Conservation (phyloP, 345 rosid genomes). For the Citrus inodora region DNA sequence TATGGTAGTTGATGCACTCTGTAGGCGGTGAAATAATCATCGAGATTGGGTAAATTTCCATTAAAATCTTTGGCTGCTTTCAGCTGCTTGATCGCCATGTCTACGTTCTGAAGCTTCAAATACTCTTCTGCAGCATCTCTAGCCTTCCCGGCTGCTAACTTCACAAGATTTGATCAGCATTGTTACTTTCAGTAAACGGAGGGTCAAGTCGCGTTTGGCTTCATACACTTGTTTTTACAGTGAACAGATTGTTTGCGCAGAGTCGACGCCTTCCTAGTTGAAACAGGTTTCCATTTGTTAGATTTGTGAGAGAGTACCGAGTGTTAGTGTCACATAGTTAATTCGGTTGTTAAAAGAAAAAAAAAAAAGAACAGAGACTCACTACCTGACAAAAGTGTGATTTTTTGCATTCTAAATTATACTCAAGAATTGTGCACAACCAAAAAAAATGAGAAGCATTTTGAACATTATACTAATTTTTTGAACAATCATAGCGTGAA, state of each 20-base stretch:
- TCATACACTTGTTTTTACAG: background rate
- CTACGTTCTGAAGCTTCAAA: background rate
- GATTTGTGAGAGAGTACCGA: background rate
- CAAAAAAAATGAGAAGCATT: no score
- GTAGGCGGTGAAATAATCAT: background rate
- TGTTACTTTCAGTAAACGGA: background rate
- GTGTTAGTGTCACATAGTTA: no score
- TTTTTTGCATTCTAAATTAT: no score
- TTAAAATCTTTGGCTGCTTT: background rate
- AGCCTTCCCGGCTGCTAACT: background rate
- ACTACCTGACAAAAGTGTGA: no score
- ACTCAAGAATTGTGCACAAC: no score
- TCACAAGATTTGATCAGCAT: background rate
- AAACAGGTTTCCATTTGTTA: background rate
- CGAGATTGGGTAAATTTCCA: background rate
- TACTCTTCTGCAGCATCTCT: background rate
- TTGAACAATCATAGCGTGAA: no score
- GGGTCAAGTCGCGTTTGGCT: background rate
- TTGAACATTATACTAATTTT: no score
- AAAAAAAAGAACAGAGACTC: no score
- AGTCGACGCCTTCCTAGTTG: background rate
- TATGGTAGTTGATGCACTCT: background rate
- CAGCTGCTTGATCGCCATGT: background rate
- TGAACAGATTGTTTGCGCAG: background rate
- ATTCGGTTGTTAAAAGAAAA: no score